These are phyloP conservation scores for Tylopilus plumbeoviolaceoides DNA, from an alignment of 768 basidiomycete genomes.

Conservation along the genomic window DNA sequence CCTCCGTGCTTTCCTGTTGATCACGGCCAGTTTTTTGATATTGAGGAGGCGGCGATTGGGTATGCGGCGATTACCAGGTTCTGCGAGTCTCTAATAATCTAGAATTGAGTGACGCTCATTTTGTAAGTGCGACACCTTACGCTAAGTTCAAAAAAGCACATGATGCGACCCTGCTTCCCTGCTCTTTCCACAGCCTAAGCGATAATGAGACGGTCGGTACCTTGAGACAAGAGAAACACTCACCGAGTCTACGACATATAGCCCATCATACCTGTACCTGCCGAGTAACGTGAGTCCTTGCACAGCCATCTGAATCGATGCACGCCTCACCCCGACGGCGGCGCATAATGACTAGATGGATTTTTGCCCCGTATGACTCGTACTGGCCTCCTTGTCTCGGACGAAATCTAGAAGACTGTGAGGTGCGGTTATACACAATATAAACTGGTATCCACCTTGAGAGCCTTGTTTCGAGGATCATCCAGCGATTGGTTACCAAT, in stretches of 20 bases:
- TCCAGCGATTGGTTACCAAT: conserved; percentile 22
- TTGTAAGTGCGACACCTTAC: conserved; percentile 7
- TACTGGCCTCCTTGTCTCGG: conserved; percentile 28
- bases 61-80: conserved; percentile 15
- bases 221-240: background rate
- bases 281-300: background rate
- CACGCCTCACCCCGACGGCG: conserved; percentile 18
- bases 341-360: conserved; percentile 16
- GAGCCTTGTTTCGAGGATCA: conserved; percentile 14
- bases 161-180: conserved; percentile 21
- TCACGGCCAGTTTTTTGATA: background rate
- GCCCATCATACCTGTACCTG: conserved; percentile 32
- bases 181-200: conserved; percentile 10
- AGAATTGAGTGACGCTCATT: background rate
- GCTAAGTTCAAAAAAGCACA: conserved; percentile 31
- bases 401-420: conserved; percentile 26
- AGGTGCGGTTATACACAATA: background rate
- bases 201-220: conserved; percentile 3
- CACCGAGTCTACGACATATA: conserved; percentile 28
- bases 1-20: conserved; percentile 3
- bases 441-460: conserved; percentile 11
- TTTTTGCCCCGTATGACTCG: conserved; percentile 36
- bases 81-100: conserved; percentile 20
- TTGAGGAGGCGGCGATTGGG: conserved; percentile 24
- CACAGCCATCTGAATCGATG: background rate